phyloP scores from a whole-genome alignment of 768 basidiomycete species.

The Trametes villosa region DNA sequence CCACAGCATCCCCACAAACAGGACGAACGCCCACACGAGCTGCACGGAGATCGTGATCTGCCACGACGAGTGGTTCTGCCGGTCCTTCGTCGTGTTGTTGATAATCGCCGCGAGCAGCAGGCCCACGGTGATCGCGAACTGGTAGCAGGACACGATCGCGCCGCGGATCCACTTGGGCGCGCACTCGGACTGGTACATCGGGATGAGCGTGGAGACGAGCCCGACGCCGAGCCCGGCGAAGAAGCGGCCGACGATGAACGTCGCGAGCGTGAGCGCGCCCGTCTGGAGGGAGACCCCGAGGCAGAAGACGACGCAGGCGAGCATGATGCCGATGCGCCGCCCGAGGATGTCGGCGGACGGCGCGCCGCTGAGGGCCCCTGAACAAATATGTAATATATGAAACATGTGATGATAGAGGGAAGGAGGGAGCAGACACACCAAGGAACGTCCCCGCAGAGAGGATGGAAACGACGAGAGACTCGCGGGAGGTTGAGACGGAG shows the following conservation, averaged over 20 bases:
- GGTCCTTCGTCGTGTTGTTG: constrained; percentile 31
- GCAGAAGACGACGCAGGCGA: constrained; percentile 51
- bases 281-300: constrained; percentile 43
- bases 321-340: constrained; percentile 51
- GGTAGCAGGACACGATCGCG: constrained; percentile 35
- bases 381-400: not conserved
- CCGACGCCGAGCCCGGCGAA: constrained; percentile 82
- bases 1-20: constrained; percentile 67
- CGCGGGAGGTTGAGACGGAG: constrained; percentile 43
- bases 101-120: constrained; percentile 68
- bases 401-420: not conserved
- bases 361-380: constrained; percentile 53
- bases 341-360: constrained; percentile 58
- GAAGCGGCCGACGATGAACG: constrained; percentile 72
- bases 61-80: constrained; percentile 54
- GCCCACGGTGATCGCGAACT: constrained; percentile 73
- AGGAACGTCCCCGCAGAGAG: constrained; percentile 87
- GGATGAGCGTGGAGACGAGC: constrained; percentile 67
- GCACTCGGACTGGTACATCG: constrained; percentile 59
- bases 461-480: constrained; percentile 62
- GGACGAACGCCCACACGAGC: constrained; percentile 75
- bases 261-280: constrained; percentile 40
- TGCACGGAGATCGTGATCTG: constrained; percentile 75
- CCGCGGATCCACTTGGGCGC: constrained; percentile 63
- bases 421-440: constrained; percentile 35